Evolutionary conservation across 2,329 filamentous ascomycete species (phyloP).

Genomic region (Pleomassaria siparia): DNA sequence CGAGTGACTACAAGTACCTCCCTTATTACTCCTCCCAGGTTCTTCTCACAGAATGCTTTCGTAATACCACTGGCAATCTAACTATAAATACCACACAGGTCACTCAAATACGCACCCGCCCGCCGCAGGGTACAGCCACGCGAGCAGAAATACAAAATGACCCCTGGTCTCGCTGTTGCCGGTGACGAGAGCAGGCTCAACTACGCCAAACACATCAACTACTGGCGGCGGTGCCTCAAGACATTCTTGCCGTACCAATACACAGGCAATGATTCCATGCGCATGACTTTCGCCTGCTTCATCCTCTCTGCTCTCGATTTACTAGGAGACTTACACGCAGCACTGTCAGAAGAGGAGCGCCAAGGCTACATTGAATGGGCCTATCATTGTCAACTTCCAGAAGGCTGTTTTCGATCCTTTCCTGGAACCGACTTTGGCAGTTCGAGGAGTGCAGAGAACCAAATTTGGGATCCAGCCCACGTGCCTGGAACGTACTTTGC

Average conservation of each 20-base stretch:
- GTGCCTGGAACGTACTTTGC: slow-evolving; percentile 89
- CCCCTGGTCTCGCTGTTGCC: slow-evolving; percentile 10
- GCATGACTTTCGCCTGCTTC: slow-evolving; percentile 88
- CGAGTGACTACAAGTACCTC: background rate
- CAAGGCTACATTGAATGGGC: slow-evolving; percentile 71
- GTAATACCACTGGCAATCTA: slow-evolving; percentile 1
- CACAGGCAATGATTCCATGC: slow-evolving; percentile 85
- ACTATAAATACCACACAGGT: slow-evolving; percentile 1
- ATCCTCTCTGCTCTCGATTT: slow-evolving; percentile 83
- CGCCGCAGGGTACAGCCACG: background rate
- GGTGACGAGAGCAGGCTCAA: slow-evolving; percentile 32
- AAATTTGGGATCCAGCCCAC: slow-evolving; percentile 73
- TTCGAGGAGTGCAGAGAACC: slow-evolving; percentile 53
- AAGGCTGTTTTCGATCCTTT: slow-evolving; percentile 86
- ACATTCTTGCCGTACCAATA: slow-evolving; percentile 80
- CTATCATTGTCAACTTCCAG: slow-evolving; percentile 79
- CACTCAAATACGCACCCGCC: too few relatives aligned
- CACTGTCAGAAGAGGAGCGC: slow-evolving; percentile 57
- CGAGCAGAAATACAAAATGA: slow-evolving; percentile 17
- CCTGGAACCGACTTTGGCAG: slow-evolving; percentile 64
- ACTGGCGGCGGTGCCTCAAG: slow-evolving; percentile 88
- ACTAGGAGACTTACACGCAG: slow-evolving; percentile 63
- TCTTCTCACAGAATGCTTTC: slow-evolving; percentile 3
- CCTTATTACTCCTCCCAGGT: background rate
- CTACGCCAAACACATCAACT: slow-evolving; percentile 69